Evolutionary conservation across 805 yeast genomes (phyloP).

Genomic region (Groenewaldozyma tartarivorans): DNA sequence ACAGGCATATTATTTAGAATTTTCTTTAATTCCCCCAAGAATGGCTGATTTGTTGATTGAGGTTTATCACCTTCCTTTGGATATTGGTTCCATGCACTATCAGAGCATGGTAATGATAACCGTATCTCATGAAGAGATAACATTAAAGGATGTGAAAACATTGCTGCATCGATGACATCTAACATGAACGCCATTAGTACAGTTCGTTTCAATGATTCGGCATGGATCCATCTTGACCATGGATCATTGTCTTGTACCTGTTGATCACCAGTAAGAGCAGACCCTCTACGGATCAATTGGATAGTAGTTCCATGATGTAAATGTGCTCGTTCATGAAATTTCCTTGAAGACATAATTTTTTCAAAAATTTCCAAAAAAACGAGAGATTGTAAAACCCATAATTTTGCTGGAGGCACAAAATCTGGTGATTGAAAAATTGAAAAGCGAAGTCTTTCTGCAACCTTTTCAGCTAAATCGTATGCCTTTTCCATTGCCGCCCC

Average conservation of each 20-base stretch:
- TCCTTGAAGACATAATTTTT: conserved; percentile 58
- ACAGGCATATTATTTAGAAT: conserved; percentile 44
- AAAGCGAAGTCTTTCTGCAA: conserved; percentile 57
- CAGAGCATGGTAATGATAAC: conserved; percentile 54
- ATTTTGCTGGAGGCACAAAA: conserved; percentile 65
- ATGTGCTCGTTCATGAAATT: conserved; percentile 72
- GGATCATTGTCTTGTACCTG: conserved; percentile 22
- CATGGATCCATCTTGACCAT: conserved; percentile 66
- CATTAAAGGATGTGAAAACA: conserved; percentile 62
- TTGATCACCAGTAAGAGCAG: conserved; percentile 38
- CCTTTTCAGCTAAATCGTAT: conserved; percentile 33
- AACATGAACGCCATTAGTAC: conserved; percentile 75
- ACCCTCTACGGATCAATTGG: conserved; percentile 66
- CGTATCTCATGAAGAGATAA: conserved; percentile 54
- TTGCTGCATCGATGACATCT: conserved; percentile 69
- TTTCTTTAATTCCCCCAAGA: conserved; percentile 48
- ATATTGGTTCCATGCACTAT: conserved; percentile 43
- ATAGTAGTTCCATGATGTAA: conserved; percentile 82
- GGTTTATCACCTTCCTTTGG: conserved; percentile 19
- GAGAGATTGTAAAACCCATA: conserved; percentile 71
- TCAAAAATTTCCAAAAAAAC: conserved; percentile 71
- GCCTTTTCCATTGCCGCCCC: conserved; percentile 40
- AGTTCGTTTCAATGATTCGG: conserved; percentile 67
- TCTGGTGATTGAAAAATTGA: conserved; percentile 59
- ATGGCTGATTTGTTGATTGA: conserved; percentile 26